These are phyloP conservation scores for Tillandsia fasciculata DNA, from an alignment of 176 grass and related monocot species.

Conservation along the genomic window DNA sequence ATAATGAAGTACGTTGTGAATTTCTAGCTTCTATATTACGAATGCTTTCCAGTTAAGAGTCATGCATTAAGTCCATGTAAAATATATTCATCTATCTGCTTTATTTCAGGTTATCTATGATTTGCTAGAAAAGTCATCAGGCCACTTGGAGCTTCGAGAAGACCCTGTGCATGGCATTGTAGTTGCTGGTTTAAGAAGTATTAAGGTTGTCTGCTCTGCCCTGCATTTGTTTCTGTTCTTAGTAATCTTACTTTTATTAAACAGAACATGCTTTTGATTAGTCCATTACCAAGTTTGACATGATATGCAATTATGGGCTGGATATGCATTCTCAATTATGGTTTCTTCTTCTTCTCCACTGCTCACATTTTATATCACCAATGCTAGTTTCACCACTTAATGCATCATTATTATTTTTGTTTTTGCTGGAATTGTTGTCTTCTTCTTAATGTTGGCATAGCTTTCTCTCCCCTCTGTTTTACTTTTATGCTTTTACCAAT, in stretches of 20 bases:
- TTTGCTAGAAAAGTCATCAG: slow-evolving; percentile 97
- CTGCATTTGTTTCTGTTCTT: slow-evolving; percentile 6
- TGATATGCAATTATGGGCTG: neutral
- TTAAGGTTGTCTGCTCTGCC: slow-evolving; percentile 61
- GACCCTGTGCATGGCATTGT: slow-evolving; percentile 89
- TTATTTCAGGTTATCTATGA: slow-evolving; percentile 91
- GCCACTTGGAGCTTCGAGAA: slow-evolving; percentile 94
- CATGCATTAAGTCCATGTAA: slow-evolving; percentile 1
- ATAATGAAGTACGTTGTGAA: slow-evolving; percentile 75
- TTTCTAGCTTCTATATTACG: neutral
- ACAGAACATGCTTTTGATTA: neutral
- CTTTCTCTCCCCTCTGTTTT: neutral
- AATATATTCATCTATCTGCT: slow-evolving; percentile 20
- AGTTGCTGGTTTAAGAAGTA: slow-evolving; percentile 95
- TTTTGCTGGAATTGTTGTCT: neutral
- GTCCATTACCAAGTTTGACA: neutral
- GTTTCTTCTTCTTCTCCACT: neutral
- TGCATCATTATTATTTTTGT: neutral
- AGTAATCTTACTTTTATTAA: neutral
- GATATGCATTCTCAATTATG: neutral
- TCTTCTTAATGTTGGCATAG: neutral
- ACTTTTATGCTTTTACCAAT: neutral
- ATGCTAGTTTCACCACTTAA: neutral
- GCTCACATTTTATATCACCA: neutral
- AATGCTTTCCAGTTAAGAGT: neutral